A percentile compares a stretch with the other conserved stretches of the same genome.
Evolutionary conservation across 2,329 filamentous ascomycete genomes (phyloP).

Genomic region (Zymoseptoria pseudotritici): DNA sequence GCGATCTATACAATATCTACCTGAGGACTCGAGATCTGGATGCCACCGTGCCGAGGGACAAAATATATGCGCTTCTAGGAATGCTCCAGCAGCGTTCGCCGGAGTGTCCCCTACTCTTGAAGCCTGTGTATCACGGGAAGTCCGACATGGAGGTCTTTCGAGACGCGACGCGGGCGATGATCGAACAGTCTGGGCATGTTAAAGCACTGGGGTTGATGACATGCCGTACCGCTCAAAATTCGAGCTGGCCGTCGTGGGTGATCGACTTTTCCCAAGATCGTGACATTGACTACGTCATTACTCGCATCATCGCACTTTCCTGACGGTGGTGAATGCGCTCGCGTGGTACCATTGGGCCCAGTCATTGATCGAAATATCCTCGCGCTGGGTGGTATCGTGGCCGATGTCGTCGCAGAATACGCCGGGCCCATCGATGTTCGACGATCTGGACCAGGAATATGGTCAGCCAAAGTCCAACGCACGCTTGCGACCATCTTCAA

Average conservation of each 20-base stretch:
- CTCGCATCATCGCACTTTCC: not conserved
- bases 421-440: too few species aligned
- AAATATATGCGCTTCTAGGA: not conserved
- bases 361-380: not conserved
- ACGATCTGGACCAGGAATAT: too few species aligned
- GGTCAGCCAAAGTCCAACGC: too few species aligned
- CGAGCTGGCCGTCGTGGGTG: not conserved
- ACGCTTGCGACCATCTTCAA: too few species aligned
- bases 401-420: not conserved
- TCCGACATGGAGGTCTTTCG: not conserved
- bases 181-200: not conserved
- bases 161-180: conserved; percentile 1
- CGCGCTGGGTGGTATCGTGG: not conserved
- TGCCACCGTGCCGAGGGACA: not conserved
- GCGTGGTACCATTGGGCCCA: not conserved
- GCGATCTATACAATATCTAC: not conserved
- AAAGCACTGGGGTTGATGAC: not conserved
- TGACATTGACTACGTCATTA: not conserved
- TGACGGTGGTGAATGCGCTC: not conserved
- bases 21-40: not conserved
- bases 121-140: not conserved
- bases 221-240: not conserved
- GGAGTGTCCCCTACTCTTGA: not conserved
- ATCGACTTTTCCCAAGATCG: not conserved
- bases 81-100: not conserved